These are phyloP conservation scores for Botryotinia globosa DNA, from an alignment of 2,329 filamentous ascomycete species.

Conservation along the genomic window DNA sequence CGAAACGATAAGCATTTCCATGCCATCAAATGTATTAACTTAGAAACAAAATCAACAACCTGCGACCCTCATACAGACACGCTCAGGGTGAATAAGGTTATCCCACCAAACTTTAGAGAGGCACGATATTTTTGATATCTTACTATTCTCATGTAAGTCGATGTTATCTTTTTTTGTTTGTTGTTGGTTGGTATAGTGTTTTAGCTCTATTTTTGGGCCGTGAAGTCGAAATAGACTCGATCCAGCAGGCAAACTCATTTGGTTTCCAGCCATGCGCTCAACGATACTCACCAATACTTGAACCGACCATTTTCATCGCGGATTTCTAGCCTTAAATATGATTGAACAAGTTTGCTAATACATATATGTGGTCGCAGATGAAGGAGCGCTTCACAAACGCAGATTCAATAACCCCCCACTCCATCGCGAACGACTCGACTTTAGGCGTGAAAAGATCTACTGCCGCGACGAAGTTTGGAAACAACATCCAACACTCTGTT, in stretches of 20 bases:
- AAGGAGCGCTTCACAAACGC: conserved; percentile 1
- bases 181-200: conserved; percentile 9
- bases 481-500: conserved; percentile 2
- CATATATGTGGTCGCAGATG: conserved; percentile 8
- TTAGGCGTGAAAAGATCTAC: not conserved
- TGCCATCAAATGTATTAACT: not conserved
- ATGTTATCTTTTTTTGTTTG: not conserved
- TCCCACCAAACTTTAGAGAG: not conserved
- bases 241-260: not conserved
- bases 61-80: not conserved
- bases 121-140: not conserved
- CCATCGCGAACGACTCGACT: not conserved
- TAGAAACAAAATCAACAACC: conserved; percentile 6
- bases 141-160: not conserved
- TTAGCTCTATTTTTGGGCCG: conserved; percentile 6
- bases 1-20: conserved; percentile 2
- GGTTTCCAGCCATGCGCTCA: conserved; percentile 11
- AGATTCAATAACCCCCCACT: conserved; percentile 5
- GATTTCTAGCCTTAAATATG: not conserved
- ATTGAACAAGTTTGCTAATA: conserved; percentile 1
- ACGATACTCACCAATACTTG: not conserved
- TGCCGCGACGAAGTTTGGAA: not conserved
- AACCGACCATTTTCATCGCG: not conserved
- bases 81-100: not conserved
- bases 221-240: conserved; percentile 16